Conservation (phyloP, 2,329 filamentous ascomycete species). For the Verticillium klebahnii region DNA sequence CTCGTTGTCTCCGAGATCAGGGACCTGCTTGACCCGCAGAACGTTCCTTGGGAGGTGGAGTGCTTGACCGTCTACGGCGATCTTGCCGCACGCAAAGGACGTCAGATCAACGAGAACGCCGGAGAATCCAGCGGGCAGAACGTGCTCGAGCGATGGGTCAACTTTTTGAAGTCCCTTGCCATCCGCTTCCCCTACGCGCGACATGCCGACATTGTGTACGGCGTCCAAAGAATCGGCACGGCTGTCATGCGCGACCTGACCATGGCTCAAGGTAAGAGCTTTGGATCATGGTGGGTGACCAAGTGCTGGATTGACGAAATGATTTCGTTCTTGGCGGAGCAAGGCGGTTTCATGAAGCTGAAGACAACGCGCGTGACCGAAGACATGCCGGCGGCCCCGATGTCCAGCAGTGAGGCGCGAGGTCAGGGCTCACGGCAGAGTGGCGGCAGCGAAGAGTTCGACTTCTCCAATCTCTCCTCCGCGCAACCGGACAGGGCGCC, state of each 20-base stretch:
- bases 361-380: conserved; percentile 33
- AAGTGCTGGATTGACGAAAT: conserved; percentile 97
- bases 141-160: conserved; percentile 74
- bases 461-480: conserved; percentile 38
- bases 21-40: conserved; percentile 63
- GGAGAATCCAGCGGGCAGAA: conserved; percentile 49
- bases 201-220: conserved; percentile 69
- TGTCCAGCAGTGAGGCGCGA: conserved; percentile 28
- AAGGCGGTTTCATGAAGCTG: conserved; percentile 78
- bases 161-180: conserved; percentile 65
- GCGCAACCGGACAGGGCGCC: conserved; percentile 46
- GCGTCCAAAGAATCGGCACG: conserved; percentile 70
- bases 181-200: conserved; percentile 69
- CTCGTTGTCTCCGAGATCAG: conserved; percentile 64
- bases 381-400: conserved; percentile 25
- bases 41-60: conserved; percentile 61
- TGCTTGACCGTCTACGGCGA: conserved; percentile 57
- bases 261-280: conserved; percentile 71
- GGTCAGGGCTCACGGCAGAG: conserved; percentile 35
- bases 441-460: conserved; percentile 41
- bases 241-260: conserved; percentile 79
- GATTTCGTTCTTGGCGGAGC: conserved; percentile 82
- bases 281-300: conserved; percentile 91
- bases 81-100: conserved; percentile 42
- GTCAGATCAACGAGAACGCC: conserved; percentile 31